These are phyloP conservation scores for Phytopythium aichiense DNA, from an alignment of 352 stramenopile species.

Conservation along the genomic window DNA sequence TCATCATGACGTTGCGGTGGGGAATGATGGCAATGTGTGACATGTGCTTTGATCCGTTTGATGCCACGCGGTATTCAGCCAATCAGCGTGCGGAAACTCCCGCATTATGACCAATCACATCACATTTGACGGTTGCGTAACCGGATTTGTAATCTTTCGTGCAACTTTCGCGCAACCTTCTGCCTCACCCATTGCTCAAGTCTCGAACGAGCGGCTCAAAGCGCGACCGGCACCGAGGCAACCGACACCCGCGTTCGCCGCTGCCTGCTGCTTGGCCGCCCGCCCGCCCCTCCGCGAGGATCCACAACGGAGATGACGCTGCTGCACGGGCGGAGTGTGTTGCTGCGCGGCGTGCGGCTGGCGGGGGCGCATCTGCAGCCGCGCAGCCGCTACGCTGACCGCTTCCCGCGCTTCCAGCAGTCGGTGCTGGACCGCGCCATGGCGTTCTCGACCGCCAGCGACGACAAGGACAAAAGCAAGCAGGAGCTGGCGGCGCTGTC, in stretches of 20 bases:
- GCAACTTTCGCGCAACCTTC: conserved; percentile 9
- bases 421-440: conserved; percentile 16
- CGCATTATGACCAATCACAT: neutral
- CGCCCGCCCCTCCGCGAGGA: neutral
- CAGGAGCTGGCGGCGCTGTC: conserved; percentile 5
- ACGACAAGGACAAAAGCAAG: conserved; percentile 18
- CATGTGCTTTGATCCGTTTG: neutral
- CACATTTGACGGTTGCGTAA: neutral
- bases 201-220: neutral
- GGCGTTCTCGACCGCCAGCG: conserved; percentile 30
- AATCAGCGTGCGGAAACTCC: neutral
- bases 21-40: neutral
- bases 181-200: neutral
- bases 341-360: conserved; percentile 31
- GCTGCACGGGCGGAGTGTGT: conserved; percentile 35
- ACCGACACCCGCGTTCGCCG: too few relatives aligned
- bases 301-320: conserved; percentile 20
- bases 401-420: conserved; percentile 9
- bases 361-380: conserved; percentile 12
- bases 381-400: conserved; percentile 3
- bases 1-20: neutral
- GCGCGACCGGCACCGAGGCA: neutral
- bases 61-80: conserved; percentile 5
- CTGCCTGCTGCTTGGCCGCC: neutral
- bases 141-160: neutral